Evolutionary conservation across 257 asterid species (phyloP), one percentile per base, ranked within the genome.

Genomic region (Dorcoceras hygrometricum): DNA sequence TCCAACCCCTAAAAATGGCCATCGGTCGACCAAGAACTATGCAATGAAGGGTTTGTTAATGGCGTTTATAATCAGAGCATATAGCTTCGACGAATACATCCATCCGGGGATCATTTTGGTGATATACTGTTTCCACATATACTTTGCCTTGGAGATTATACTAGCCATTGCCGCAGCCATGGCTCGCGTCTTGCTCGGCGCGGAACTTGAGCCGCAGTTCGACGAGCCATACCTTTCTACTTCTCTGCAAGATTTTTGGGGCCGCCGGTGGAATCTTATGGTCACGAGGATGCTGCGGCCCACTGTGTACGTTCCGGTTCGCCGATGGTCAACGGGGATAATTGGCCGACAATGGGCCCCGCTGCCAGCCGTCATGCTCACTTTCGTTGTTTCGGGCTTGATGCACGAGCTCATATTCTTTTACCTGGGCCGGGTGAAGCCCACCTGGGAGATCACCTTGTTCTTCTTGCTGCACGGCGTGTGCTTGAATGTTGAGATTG

Each of bases 171-270:
- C 82, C 1, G 86, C 94, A 2, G 86, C 79, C 54, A 1, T 68
- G 80, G 96, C 90, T 5, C 70, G 84, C 5, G 81, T 76, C 14
- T 19, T 81, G 43, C 67, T 89, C 8, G 85, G 90, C 14, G 86
- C 73, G 14, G 87, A 91, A 77, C 86, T 91, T 9, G 98, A 91
- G 83, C 88, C 98, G 43, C 96, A 90, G 62, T 91, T 89, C 76
- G 36, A 87, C 23, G 90, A 84, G 80, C 96, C 98, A 18, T 76
- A 76, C 66, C 80, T 91, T 5, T 80, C 98, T 9, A 67, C 84
- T 18, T 91, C 98, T 2, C 69, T 91, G 53, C 96, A 89, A 75
- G 87, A 91, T 18, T 91, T 91, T 29, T 91, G 98, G 98, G 94
- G 96, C 5, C 81, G 86, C 4, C 74, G 98, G 57, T 91, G 98